Evolutionary conservation across 257 asterid genomes (phyloP).

Genomic region (Penstemon davidsonii): DNA sequence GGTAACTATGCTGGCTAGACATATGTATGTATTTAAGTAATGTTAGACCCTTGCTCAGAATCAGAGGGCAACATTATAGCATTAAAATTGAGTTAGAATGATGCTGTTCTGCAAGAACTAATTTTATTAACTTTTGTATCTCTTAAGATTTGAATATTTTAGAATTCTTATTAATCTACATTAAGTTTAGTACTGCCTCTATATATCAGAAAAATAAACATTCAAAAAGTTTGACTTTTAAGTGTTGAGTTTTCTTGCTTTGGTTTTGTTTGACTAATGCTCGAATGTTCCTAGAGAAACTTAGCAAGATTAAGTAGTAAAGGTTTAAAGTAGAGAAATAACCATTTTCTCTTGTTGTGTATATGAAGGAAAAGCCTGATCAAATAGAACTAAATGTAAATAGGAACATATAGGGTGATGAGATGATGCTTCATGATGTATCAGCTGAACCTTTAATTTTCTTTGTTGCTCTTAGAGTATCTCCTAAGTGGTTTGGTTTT

Average conservation of each 20-base stretch:
- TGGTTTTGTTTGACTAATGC: conserved; percentile 9
- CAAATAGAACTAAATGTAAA: conserved; percentile 16
- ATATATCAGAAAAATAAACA: conserved; percentile 2
- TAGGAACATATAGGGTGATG: conserved; percentile 18
- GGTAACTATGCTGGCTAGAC: not conserved
- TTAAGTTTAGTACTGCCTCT: not conserved
- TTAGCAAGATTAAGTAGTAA: conserved; percentile 18
- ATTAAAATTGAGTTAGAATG: too few relatives aligned
- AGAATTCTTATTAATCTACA: not conserved
- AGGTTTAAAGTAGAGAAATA: not conserved
- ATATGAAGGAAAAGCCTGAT: conserved; percentile 19
- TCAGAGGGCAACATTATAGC: not conserved
- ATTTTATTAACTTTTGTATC: not conserved
- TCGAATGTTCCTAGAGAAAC: conserved; percentile 10
- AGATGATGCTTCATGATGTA: conserved; percentile 22
- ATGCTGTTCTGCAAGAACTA: too few relatives aligned
- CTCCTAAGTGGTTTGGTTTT: conserved; percentile 34
- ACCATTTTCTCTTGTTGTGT: conserved; percentile 12
- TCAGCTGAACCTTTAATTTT: conserved; percentile 22
- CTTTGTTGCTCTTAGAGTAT: conserved; percentile 31
- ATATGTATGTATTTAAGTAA: not conserved
- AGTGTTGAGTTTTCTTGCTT: not conserved
- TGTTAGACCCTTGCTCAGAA: not conserved
- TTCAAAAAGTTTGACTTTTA: conserved; percentile 14
- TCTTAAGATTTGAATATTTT: conserved; percentile 10